phyloP scores from a whole-genome alignment of 164 flowering plant species.

The Vitis amurensis region DNA sequence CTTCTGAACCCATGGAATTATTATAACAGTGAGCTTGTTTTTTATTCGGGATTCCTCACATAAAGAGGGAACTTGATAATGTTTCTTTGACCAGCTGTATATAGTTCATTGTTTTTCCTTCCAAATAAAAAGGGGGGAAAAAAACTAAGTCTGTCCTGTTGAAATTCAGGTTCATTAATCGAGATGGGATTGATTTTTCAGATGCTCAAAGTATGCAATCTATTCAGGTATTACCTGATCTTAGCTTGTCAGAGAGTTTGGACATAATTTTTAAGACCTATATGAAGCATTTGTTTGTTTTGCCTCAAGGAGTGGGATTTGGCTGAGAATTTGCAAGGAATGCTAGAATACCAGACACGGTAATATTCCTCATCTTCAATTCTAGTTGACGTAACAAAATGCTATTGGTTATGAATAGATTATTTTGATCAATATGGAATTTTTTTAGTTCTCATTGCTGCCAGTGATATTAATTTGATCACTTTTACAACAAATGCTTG shows the following conservation, averaged over 20 bases:
- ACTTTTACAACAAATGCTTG: no score
- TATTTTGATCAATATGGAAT: neutral
- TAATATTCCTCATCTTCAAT: conserved; percentile 16
- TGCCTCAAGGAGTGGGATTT: conserved; percentile 82
- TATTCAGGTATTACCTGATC: conserved; percentile 60
- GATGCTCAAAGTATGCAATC: conserved; percentile 94
- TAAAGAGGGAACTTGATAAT: neutral
- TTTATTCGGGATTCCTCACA: no score
- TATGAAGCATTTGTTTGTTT: conserved; percentile 11
- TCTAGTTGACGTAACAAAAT: no score
- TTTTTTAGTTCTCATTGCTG: no score
- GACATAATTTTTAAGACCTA: neutral
- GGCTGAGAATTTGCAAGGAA: conserved; percentile 88
- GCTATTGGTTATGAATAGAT: neutral
- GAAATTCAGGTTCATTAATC: conserved; percentile 76
- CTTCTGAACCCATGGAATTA: neutral
- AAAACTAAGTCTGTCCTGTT: neutral
- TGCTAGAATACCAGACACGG: conserved; percentile 93
- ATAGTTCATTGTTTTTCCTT: neutral
- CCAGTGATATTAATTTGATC: no score
- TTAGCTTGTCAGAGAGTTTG: conserved; percentile 5
- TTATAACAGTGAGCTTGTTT: neutral
- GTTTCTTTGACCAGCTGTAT: neutral
- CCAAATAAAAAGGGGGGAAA: neutral
- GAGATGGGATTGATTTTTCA: conserved; percentile 94